Percentiles rank a stretch among this genome's conserved stretches.
Evolutionary conservation across 169 alveolate species (phyloP).

Genomic region (Eimeria praecox): DNA sequence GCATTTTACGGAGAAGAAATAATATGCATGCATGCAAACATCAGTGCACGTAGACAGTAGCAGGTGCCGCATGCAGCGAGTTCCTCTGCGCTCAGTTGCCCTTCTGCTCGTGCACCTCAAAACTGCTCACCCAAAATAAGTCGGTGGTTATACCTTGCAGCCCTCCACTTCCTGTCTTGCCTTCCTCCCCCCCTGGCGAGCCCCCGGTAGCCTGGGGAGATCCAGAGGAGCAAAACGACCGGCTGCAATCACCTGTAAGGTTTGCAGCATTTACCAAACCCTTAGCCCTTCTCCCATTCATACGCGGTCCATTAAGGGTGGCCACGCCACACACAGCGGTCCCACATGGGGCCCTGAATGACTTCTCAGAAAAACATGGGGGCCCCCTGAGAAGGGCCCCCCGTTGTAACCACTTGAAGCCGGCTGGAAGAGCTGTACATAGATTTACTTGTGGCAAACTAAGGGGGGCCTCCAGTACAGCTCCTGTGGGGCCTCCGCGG

Average conservation of each 20-base stretch:
- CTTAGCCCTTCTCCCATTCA: not conserved
- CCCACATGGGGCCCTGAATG: not conserved
- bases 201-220: not conserved
- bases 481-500: not conserved
- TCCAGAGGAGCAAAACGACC: not conserved
- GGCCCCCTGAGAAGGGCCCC: not conserved
- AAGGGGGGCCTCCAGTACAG: not conserved
- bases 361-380: too few species aligned
- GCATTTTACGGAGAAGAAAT: not conserved
- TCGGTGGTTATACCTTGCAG: conserved; percentile 43
- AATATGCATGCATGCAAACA: too few species aligned
- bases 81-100: not conserved
- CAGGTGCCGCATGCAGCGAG: not conserved
- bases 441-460: not conserved
- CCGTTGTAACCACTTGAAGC: too few species aligned
- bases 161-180: not conserved
- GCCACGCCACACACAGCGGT: not conserved
- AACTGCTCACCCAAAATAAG: conserved; percentile 29
- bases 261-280: not conserved
- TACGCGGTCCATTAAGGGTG: not conserved
- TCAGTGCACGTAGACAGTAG: too few species aligned
- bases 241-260: not conserved
- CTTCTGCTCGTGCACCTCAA: not conserved
- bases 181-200: not conserved
- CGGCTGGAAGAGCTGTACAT: not conserved